phyloP scores from a whole-genome alignment of 2,329 filamentous ascomycete species.

The Sporothrix phasma region DNA sequence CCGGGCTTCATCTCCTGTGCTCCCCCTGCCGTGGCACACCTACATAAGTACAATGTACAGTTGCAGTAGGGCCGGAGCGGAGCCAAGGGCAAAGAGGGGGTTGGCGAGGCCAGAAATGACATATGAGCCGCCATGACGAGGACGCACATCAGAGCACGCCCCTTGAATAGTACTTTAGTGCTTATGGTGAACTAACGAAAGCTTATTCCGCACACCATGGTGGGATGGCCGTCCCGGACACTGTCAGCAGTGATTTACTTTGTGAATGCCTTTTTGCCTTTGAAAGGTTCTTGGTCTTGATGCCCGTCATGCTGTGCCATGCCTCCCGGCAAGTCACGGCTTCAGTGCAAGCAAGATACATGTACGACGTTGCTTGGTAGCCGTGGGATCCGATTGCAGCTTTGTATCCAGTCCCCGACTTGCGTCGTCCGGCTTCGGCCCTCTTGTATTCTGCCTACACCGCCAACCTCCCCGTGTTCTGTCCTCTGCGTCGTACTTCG shows the following conservation, averaged over 20 bases:
- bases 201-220: too few relatives aligned
- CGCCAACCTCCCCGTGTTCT: neutral
- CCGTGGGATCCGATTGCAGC: neutral
- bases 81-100: neutral
- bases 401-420: neutral
- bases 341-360: too few relatives aligned
- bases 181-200: too few relatives aligned
- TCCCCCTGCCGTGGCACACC: neutral
- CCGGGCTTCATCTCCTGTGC: neutral
- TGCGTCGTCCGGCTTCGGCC: neutral
- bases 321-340: neutral
- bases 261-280: neutral
- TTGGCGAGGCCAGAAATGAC: neutral
- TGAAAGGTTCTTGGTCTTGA: too few relatives aligned
- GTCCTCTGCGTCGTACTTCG: neutral
- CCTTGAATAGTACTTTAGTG: too few relatives aligned
- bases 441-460: neutral
- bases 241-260: neutral
- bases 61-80: neutral
- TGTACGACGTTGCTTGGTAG: neutral
- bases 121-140: neutral
- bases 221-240: too few relatives aligned
- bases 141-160: too few relatives aligned
- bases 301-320: neutral
- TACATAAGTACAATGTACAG: too few relatives aligned